These are phyloP conservation scores for Mycena venus DNA, from an alignment of 768 basidiomycete species.

Conservation along the genomic window DNA sequence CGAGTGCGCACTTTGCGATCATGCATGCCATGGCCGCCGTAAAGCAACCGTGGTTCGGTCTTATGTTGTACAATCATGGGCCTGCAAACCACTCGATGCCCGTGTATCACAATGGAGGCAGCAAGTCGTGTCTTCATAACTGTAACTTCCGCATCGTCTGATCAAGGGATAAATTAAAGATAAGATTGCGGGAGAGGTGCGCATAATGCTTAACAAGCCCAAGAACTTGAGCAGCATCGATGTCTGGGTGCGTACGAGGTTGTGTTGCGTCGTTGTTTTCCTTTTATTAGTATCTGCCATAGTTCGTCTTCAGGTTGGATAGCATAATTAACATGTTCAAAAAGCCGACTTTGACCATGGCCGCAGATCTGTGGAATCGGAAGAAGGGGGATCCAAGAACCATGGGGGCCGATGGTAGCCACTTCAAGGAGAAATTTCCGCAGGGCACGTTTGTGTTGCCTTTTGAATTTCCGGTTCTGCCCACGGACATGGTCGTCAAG, in stretches of 20 bases:
- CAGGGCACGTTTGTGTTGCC: conserved; percentile 27
- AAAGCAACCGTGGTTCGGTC: conserved; percentile 22
- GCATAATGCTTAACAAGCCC: conserved; percentile 23
- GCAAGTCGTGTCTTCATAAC: background rate
- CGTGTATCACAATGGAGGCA: conserved; percentile 33
- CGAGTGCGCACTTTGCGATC: background rate
- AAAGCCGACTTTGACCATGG: conserved; percentile 14
- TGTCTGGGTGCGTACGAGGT: conserved; percentile 24
- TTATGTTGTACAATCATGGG: conserved; percentile 32
- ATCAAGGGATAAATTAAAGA: background rate
- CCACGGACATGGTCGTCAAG: conserved; percentile 18
- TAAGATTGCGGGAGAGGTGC: conserved; percentile 26
- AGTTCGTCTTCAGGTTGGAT: conserved; percentile 22
- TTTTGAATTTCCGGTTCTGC: conserved; percentile 27
- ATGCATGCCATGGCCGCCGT: conserved; percentile 4
- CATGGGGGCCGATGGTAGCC: background rate
- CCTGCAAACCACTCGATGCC: conserved; percentile 1
- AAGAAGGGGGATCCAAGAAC: conserved; percentile 25
- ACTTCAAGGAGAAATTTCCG: conserved; percentile 29
- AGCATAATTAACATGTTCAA: conserved; percentile 18
- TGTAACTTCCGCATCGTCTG: background rate
- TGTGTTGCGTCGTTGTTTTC: too few species aligned
- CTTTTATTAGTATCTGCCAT: background rate
- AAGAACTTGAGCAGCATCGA: conserved; percentile 21
- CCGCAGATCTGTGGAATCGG: conserved; percentile 24